A percentile compares a stretch with the other conserved stretches of the same genome.
Conservation (phyloP, 352 stramenopile species). For the Globisporangium ultimum region DNA sequence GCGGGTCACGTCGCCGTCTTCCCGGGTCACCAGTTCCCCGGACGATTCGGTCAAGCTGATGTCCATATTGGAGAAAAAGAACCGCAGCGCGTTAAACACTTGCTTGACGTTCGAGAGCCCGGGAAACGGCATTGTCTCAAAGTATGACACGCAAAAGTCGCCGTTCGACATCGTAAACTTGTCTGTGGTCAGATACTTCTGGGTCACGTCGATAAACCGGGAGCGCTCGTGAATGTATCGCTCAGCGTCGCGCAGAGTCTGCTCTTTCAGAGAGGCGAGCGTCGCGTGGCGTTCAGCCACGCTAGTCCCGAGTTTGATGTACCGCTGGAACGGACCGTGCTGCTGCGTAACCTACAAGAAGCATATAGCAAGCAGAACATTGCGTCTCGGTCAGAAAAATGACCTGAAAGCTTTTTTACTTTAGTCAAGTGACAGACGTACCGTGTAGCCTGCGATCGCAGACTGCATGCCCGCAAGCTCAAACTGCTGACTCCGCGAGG, state of each 20-base stretch:
- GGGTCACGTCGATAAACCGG: constrained; percentile 9
- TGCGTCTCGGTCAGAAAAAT: constrained; percentile 2
- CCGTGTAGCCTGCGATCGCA: constrained; percentile 17
- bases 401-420: not conserved
- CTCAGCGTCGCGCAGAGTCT: constrained; percentile 20
- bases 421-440: not conserved
- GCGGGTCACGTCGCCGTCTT: constrained; percentile 19
- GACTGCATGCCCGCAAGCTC: constrained; percentile 16
- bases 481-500: constrained; percentile 13
- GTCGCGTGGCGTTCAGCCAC: constrained; percentile 10
- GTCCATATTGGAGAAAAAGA: constrained; percentile 41
- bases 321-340: constrained; percentile 15
- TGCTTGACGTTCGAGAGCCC: constrained; percentile 25
- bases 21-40: constrained; percentile 26
- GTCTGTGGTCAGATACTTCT: constrained; percentile 16
- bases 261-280: constrained; percentile 14
- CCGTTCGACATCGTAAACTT: constrained; percentile 23
- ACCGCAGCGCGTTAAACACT: constrained; percentile 33
- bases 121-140: constrained; percentile 21
- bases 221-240: constrained; percentile 23
- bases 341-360: not conserved
- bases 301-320: constrained; percentile 20
- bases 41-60: constrained; percentile 36
- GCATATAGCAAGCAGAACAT: constrained; percentile 2
- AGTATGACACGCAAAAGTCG: constrained; percentile 19